A percentile compares a stretch with the other conserved stretches of the same genome.
Conservation (phyloP, 202 grass and related monocot species). For the Hordeum pubiflorum region DNA sequence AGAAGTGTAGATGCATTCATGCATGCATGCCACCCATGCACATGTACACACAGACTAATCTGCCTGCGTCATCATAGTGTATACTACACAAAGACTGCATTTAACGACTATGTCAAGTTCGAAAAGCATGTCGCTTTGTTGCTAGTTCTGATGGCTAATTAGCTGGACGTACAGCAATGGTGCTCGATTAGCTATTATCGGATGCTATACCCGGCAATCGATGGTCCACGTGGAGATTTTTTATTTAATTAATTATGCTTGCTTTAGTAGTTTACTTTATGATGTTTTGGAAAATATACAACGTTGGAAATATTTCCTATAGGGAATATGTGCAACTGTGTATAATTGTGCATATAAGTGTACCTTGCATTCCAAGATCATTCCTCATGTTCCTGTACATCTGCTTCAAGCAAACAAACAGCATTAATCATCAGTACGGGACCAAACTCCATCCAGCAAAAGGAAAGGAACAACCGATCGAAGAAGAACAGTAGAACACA, state of each 20-base stretch:
- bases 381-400: conserved; percentile 96
- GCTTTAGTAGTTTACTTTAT: not conserved
- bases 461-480: not conserved
- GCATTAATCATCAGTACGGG: not conserved
- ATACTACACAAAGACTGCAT: not conserved
- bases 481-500: not conserved
- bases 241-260: not conserved
- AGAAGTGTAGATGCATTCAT: too few relatives aligned
- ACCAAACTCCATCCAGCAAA: not conserved
- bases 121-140: not conserved
- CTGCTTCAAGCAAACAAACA: conserved; percentile 32
- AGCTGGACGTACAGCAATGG: not conserved
- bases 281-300: not conserved
- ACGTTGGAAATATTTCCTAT: not conserved
- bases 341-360: not conserved
- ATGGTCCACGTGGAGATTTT: not conserved
- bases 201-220: too few relatives aligned
- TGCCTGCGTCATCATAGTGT: too few relatives aligned
- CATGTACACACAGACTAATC: not conserved
- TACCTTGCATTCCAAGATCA: conserved; percentile 75
- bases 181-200: too few relatives aligned
- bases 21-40: not conserved
- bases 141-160: not conserved
- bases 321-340: not conserved
- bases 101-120: not conserved